Evolutionary conservation across 768 basidiomycete genomes (phyloP), one percentile per base, ranked within the genome.

Genomic region (Kwoniella sp.): DNA sequence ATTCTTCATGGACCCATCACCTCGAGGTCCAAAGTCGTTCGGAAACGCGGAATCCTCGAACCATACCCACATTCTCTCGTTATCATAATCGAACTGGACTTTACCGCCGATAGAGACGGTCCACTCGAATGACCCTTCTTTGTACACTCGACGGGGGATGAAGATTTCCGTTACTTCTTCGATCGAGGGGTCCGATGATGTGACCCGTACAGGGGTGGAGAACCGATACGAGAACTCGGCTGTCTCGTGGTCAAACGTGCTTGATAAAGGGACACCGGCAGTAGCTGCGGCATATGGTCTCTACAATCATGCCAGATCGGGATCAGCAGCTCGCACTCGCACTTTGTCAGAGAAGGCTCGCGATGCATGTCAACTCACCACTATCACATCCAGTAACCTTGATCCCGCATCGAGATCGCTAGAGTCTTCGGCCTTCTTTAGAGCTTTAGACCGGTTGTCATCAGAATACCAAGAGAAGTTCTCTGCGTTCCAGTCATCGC

Each of bases 381-480:
- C 91, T 55, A 96, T 80, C 2, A 89, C 84, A 15, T 85, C 81
- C 1, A 97, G 82, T 49, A 94, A 87, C 19, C 94, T 83, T 0
- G 83, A 89, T 2, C 94, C 93, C 49, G 88, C 87, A 77, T 98
- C 92, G 30, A 93, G 83, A 5, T 87, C 85, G 55, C 55, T 33
- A 47, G 61, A 26, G 44, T 67, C 10, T 40, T 60, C 57, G 19
- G 70, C n/a, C 46, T 65, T 22, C 58, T 57, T 62, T 37, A 64
- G 0, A 13, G 54, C 64, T 7, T 61, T 50, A 10, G 70, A 65
- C 13, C 72, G 65, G 36, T 69, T 68, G 8, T 71, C 53, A 27
- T 75, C 65, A 85, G 88, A 54, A 84, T 92, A 97, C 91, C 91
- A 96, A 1, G 91, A 92, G 77, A 99, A 97, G 81, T 94, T 96